Base-by-base conservation (phyloP, 108 stramenopile genomes). In the Nannochloropsis oceanica region DNA sequence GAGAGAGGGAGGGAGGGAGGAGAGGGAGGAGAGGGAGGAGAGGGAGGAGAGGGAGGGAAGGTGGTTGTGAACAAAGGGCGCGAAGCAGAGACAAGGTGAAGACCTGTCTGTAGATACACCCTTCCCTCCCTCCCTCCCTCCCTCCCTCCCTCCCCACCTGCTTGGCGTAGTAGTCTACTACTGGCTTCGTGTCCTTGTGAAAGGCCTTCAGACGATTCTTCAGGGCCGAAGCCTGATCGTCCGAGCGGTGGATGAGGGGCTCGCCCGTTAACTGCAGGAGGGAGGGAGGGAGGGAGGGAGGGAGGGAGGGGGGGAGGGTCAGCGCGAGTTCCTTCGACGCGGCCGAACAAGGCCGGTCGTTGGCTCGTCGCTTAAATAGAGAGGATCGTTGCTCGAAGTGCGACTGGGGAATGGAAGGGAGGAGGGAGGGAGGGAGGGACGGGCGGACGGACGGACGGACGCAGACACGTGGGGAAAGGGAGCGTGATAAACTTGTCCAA, bases 121-220 rank as follows among this genome's bases (percentile, higher is more conserved):
- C 83, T 25, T 86, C 86, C 86, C 83, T 79, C 79, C 44, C 34
- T 20, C 83, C 83, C 27, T 87, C 87, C 80, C 83, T 87, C 81
- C 42, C 85, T 14, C 27, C 83, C 14, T 44, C 79, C 83, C 84
- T 87, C 18, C 87, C 83, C 22, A 27, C 34, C 34, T 34, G 44
- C 73, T 42, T 25, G 50, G 88, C 84, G 93, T 99, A 99, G 91
- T 99, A 95, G 12, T 95, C 89, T 84, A 99, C 89, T 82, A 98
- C 97, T 2, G 97, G 97, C 44, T 94, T 92, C 43, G 99, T 99
- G 92, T 98, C 95, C 50, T 93, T 89, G 91, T 98, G 99, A 92
- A 97, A 99, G 27, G 93, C 93, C 79, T 90, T 84, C 93, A 99
- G 92, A 81, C 99, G 93, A 87, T 93, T 95, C 20, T 91, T 90